These are phyloP conservation scores for Colletotrichum lupini DNA, from an alignment of 2,329 filamentous ascomycete genomes.

Conservation along the genomic window DNA sequence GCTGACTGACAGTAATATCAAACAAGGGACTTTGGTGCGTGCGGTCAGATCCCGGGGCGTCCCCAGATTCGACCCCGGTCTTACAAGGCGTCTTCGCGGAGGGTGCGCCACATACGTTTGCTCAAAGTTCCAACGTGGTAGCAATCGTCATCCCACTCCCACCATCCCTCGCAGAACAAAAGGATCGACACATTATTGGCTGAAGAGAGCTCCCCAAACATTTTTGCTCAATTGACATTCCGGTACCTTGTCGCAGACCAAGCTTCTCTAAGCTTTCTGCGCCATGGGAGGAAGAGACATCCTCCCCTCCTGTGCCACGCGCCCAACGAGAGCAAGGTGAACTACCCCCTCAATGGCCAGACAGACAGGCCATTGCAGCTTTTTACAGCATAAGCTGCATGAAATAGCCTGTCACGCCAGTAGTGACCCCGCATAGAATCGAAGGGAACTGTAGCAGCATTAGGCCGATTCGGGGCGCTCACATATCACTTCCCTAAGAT, in stretches of 20 bases:
- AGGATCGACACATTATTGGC: background rate
- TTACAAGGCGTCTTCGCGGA: background rate
- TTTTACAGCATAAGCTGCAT: conserved; percentile 19
- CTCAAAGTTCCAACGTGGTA: background rate
- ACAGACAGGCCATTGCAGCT: conserved; percentile 6
- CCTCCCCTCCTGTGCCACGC: background rate
- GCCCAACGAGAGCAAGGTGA: conserved; percentile 2
- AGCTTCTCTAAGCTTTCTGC: conserved; percentile 25
- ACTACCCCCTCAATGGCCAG: conserved; percentile 1
- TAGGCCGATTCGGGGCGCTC: background rate
- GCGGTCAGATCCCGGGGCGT: conserved; percentile 3
- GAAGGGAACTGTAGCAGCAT: background rate
- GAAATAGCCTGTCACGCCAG: background rate
- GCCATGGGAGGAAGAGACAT: background rate
- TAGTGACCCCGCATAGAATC: conserved; percentile 11
- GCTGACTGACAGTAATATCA: background rate
- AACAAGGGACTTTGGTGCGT: background rate
- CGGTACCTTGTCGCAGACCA: background rate
- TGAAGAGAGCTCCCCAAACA: background rate
- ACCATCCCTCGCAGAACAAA: background rate
- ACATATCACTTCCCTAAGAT: conserved; percentile 1
- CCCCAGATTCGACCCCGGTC: background rate
- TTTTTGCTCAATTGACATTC: background rate
- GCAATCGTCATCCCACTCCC: conserved; percentile 12
- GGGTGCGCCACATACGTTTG: conserved; percentile 13